Evolutionary conservation across 164 flowering plant genomes (phyloP).

Genomic region (Stephania yunnanensis): DNA sequence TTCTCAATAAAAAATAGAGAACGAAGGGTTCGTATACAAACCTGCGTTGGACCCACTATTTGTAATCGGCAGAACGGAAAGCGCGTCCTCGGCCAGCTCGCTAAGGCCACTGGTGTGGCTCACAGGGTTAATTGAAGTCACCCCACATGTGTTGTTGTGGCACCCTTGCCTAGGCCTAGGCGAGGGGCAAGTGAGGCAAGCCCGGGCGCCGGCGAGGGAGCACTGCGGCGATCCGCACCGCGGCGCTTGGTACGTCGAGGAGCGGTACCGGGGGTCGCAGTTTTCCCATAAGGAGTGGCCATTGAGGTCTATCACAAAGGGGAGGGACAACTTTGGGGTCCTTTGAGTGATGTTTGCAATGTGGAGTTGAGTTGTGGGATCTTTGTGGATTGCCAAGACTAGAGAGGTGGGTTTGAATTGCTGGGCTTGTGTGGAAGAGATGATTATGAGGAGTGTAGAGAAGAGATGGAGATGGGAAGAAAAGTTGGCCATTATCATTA

Average conservation of each 20-base stretch:
- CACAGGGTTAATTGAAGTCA: conserved; percentile 22
- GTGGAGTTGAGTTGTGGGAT: conserved; percentile 17
- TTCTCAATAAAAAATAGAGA: too few species aligned
- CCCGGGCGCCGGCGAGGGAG: conserved; percentile 15
- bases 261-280: conserved; percentile 23
- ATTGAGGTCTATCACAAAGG: conserved; percentile 31
- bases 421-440: not conserved
- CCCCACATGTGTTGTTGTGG: conserved; percentile 30
- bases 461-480: not conserved
- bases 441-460: not conserved
- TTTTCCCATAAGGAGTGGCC: conserved; percentile 28
- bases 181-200: conserved; percentile 21
- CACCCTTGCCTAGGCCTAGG: conserved; percentile 17
- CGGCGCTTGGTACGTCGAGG: conserved; percentile 25
- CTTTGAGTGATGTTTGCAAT: conserved; percentile 21
- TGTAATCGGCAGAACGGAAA: conserved; percentile 16
- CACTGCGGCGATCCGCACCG: conserved; percentile 29
- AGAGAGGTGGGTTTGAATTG: conserved; percentile 4
- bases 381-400: conserved; percentile 11
- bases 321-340: conserved; percentile 20
- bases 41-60: conserved; percentile 12
- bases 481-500: not conserved
- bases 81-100: conserved; percentile 28
- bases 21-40: too few species aligned
- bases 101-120: conserved; percentile 12